Evolutionary conservation across 73 alveolate genomes (phyloP), one percentile per base, ranked within the genome.

Genomic region (Paramecium biaurelia): DNA sequence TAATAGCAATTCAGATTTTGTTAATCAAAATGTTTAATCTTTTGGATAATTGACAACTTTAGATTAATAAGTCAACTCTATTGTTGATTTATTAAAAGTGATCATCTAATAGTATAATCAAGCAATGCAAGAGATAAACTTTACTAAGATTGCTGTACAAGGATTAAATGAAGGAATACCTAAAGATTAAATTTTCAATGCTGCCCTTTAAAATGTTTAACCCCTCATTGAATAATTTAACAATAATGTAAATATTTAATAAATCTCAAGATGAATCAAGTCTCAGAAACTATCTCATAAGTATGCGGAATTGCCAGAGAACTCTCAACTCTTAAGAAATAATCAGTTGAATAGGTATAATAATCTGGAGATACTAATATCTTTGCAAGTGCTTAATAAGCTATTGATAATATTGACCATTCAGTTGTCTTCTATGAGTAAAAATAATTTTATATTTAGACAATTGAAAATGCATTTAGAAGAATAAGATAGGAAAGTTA

Each of bases 371-470:
- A 15, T 4, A 79, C 74, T 24, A 30, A 79, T 42, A 28, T 12
- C 8, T 47, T 79, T 79, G 42, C 41, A 41, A 47, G 47, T 79
- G 90, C 90, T 5, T 41, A 41, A 43, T 42, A 21, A 43, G 70
- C 74, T n/a, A 79, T 79, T 79, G 90, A 79, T 9, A 79, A 79
- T 14, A 24, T 79, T 14, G 90, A 79, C 24, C 90, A 79, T 79
- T 79, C 90, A 45, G 56, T 79, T 79, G 45, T 79, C 11, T 79
- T 79, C 15, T 79, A 79, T 79, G 70, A 79, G 90, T 79, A 79
- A 0, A 11, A 20, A 4, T 4, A 32, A 79, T 79, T 12, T 5
- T 24, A 37, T 43, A 79, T 24, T 24, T 43, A 79, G 90, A 7
- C 32, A 79, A 47, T 79, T 79, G 14, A 79, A 41, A 34, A 43